Evolutionary conservation across 495 filamentous ascomycete genomes (phyloP).

Genomic region (Neurospora sp.): DNA sequence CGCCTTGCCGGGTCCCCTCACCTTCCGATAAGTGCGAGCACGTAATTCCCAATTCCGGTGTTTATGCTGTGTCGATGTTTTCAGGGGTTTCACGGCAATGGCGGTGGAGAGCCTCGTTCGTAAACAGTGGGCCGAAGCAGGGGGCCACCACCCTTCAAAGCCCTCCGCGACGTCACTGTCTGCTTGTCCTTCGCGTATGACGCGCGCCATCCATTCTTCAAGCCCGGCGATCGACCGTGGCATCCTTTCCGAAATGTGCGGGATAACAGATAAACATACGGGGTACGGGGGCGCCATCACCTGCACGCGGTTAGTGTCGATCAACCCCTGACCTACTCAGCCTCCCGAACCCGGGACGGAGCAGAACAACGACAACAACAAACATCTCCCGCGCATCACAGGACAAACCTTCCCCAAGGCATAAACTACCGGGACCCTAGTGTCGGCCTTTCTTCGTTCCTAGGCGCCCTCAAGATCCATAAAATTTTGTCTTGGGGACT

Average conservation of each 20-base stretch:
- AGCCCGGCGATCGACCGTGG: not conserved
- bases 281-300: not conserved
- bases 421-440: not conserved
- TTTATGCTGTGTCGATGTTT: not conserved
- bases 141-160: not conserved
- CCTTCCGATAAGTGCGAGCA: not conserved
- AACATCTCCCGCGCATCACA: not conserved
- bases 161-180: not conserved
- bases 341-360: not conserved
- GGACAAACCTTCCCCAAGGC: not conserved
- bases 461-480: not conserved
- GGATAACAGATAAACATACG: not conserved
- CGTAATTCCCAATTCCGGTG: not conserved
- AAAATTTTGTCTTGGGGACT: not conserved
- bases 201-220: not conserved
- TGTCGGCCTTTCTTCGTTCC: not conserved
- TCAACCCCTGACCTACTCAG: not conserved
- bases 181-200: not conserved
- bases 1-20: not conserved
- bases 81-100: slow-evolving; percentile 1
- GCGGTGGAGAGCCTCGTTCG: slow-evolving; percentile 13
- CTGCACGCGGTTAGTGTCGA: not conserved
- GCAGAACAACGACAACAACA: not conserved
- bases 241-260: not conserved
- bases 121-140: not conserved